Percentiles rank a stretch among this genome's conserved stretches.
These are phyloP conservation scores for Rhodotorula mucilaginosa DNA, from an alignment of 1,284 basidiomycete species.

Conservation along the genomic window DNA sequence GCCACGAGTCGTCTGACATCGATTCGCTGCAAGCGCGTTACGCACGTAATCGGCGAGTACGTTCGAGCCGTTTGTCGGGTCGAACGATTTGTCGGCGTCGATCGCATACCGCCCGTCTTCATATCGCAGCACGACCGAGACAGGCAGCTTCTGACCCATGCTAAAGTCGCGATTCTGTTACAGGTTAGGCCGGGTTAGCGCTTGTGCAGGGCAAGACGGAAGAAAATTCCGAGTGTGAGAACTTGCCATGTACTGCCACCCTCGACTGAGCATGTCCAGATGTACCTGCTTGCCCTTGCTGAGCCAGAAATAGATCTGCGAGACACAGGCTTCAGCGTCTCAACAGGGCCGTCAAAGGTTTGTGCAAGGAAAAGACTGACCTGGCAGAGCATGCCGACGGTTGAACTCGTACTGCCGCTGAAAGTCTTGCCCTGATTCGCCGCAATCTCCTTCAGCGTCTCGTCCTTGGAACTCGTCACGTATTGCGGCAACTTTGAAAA, in stretches of 20 bases:
- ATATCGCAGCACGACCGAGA: slow-evolving; percentile 63
- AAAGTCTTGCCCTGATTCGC: slow-evolving; percentile 62
- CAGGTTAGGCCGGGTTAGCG: not conserved
- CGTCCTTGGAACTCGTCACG: slow-evolving; percentile 74
- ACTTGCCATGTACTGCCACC: slow-evolving; percentile 10
- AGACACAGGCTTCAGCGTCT: too few species aligned
- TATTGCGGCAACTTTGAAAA: slow-evolving; percentile 77
- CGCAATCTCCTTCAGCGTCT: slow-evolving; percentile 66
- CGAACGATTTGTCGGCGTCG: slow-evolving; percentile 64
- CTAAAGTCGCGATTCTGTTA: slow-evolving; percentile 66
- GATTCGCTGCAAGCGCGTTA: not conserved
- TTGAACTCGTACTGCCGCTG: slow-evolving; percentile 69
- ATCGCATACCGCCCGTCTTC: slow-evolving; percentile 68
- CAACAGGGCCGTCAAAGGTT: not conserved
- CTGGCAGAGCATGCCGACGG: slow-evolving; percentile 38
- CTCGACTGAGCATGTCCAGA: slow-evolving; percentile 43
- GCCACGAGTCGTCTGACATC: slow-evolving; percentile 3
- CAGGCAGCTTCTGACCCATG: slow-evolving; percentile 75
- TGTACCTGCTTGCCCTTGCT: slow-evolving; percentile 48
- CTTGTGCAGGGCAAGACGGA: not conserved
- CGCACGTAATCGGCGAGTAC: slow-evolving; percentile 49
- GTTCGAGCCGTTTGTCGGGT: slow-evolving; percentile 60
- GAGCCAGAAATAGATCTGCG: slow-evolving; percentile 70
- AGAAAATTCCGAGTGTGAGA: not conserved
- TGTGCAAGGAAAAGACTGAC: slow-evolving; percentile 4